Conservation (phyloP, 176 grass and related monocot genomes). For the Oropetium thomaeum region DNA sequence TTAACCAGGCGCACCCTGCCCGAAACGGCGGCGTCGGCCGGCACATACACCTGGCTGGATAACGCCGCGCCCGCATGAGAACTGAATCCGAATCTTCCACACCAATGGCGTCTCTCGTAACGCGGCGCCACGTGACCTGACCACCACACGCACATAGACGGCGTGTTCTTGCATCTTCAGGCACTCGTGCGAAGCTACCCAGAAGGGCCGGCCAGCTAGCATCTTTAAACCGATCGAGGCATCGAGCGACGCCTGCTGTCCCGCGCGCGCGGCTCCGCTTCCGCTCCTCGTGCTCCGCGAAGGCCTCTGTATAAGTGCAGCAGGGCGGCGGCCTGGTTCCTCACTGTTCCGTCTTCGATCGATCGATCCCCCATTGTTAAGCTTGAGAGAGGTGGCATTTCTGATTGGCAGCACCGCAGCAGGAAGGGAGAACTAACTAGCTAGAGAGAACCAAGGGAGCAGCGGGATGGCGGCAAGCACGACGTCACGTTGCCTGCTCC, state of each 20-base stretch:
- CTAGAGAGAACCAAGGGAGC: neutral
- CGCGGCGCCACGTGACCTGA: conserved; percentile 1
- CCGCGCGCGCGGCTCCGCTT: neutral
- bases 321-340: neutral
- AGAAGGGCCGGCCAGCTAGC: neutral
- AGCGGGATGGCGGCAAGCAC: conserved; percentile 7
- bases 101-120: neutral
- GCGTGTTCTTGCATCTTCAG: neutral
- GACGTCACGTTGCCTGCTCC: neutral
- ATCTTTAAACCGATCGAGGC: neutral
- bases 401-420: neutral
- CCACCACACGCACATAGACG: neutral
- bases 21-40: neutral
- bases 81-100: conserved; percentile 4
- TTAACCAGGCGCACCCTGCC: no score
- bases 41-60: neutral
- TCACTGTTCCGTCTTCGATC: neutral
- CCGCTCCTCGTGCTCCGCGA: neutral
- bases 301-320: neutral
- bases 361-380: neutral
- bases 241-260: neutral
- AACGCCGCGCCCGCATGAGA: neutral
- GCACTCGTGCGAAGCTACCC: neutral
- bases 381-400: neutral
- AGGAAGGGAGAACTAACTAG: no score